A percentile compares a stretch with the other conserved stretches of the same genome.
These are phyloP conservation scores for Senecio squalidus DNA, from an alignment of 140 eudicot genomes.

Conservation along the genomic window DNA sequence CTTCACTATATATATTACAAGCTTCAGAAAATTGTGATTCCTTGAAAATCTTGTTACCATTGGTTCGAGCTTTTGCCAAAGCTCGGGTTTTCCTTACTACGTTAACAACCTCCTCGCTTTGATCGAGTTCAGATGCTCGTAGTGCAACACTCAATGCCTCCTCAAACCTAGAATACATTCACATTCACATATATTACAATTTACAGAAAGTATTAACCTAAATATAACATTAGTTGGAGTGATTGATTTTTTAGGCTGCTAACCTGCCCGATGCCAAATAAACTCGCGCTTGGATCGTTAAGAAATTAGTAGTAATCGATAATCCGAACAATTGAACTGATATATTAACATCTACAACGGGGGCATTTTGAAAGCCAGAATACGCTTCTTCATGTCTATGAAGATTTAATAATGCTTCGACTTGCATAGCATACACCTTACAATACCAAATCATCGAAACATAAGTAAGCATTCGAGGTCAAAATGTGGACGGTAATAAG, in stretches of 20 bases:
- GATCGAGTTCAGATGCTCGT: slow-evolving; percentile 50
- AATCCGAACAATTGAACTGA: slow-evolving; percentile 47
- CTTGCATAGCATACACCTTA: slow-evolving; percentile 70
- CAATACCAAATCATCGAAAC: background rate
- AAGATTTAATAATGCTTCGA: slow-evolving; percentile 66
- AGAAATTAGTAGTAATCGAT: slow-evolving; percentile 29
- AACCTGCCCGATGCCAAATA: slow-evolving; percentile 72
- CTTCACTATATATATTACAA: slow-evolving; percentile 46
- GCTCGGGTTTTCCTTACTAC: slow-evolving; percentile 40
- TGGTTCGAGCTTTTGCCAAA: slow-evolving; percentile 51
- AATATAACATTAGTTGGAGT: background rate
- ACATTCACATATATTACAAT: background rate
- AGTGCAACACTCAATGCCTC: slow-evolving; percentile 59
- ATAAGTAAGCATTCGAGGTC: background rate
- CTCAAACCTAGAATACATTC: slow-evolving; percentile 57
- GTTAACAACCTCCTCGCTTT: slow-evolving; percentile 28
- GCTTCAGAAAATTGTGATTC: slow-evolving; percentile 57
- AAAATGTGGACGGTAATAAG: background rate
- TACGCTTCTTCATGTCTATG: slow-evolving; percentile 74
- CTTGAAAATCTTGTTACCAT: slow-evolving; percentile 61
- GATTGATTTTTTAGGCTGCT: background rate
- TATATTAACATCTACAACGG: slow-evolving; percentile 31
- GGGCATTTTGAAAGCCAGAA: slow-evolving; percentile 35
- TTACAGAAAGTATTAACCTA: background rate
- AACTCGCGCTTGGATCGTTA: slow-evolving; percentile 47